phyloP scores from a whole-genome alignment of 495 filamentous ascomycete species.

The Apiosordaria backusii region DNA sequence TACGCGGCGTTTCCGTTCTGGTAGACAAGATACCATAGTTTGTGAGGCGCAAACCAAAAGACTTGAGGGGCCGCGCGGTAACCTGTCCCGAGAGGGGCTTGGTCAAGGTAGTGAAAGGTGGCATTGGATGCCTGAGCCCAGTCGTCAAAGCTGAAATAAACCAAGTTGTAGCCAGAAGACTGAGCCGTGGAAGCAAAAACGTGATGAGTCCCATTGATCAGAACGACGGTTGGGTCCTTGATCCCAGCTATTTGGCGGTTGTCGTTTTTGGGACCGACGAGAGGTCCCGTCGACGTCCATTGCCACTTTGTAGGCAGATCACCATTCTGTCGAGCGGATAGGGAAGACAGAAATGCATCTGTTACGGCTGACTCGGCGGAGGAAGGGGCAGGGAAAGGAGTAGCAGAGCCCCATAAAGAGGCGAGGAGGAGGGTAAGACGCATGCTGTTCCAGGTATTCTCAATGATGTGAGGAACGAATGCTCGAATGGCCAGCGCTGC shows the following conservation, averaged over 20 bases:
- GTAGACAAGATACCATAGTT: constrained; percentile 30
- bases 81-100: constrained; percentile 22
- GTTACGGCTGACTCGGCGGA: neutral
- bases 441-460: neutral
- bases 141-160: constrained; percentile 28
- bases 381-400: neutral
- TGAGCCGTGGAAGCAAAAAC: constrained; percentile 29
- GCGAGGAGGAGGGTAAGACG: neutral
- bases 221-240: constrained; percentile 28
- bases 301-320: constrained; percentile 15
- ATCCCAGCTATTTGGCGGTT: constrained; percentile 23
- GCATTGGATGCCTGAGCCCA: constrained; percentile 18
- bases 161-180: constrained; percentile 23
- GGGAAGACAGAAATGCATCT: neutral
- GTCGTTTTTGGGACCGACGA: constrained; percentile 26
- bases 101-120: constrained; percentile 26
- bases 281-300: constrained; percentile 25
- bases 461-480: too few species aligned
- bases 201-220: constrained; percentile 29
- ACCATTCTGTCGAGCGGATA: neutral
- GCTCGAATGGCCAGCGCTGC: too few species aligned
- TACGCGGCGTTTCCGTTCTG: constrained; percentile 32
- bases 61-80: constrained; percentile 29
- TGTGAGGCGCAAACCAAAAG: constrained; percentile 27
- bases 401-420: neutral